Conservation (phyloP, 306 rosid genomes). For the Aeschynomene evenia region DNA sequence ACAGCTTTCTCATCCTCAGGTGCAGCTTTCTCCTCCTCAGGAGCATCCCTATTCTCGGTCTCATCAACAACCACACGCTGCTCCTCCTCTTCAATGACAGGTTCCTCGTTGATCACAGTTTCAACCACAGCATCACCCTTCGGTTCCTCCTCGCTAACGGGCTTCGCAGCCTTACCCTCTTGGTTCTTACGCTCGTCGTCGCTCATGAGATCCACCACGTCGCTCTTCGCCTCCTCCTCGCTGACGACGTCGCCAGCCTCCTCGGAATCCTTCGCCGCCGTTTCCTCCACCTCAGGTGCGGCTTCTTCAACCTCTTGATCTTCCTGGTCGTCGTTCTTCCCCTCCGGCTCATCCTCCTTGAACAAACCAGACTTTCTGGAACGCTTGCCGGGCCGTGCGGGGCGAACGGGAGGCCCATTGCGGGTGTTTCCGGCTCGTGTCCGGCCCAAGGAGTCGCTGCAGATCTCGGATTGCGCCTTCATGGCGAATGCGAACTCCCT, state of each 20-base stretch:
- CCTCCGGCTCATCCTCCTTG: neutral
- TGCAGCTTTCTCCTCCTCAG: constrained; percentile 14
- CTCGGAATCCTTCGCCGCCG: neutral
- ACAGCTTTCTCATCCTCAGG: neutral
- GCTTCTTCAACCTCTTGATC: neutral
- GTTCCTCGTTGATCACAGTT: constrained; percentile 33
- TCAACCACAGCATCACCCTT: constrained; percentile 35
- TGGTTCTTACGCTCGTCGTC: constrained; percentile 64
- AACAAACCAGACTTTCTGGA: constrained; percentile 9
- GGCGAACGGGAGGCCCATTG: neutral
- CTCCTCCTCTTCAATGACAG: constrained; percentile 27
- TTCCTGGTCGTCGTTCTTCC: neutral
- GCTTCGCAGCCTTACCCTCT: constrained; percentile 19
- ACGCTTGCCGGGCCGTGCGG: neutral
- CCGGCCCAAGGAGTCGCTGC: constrained; percentile 27
- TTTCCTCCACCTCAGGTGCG: neutral
- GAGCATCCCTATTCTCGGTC: neutral
- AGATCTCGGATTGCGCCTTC: constrained; percentile 45
- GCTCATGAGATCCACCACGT: constrained; percentile 63
- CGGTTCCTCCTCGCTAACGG: constrained; percentile 37
- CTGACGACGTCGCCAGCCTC: constrained; percentile 26
- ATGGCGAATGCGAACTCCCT: constrained; percentile 43
- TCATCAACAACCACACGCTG: constrained; percentile 13
- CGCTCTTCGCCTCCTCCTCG: constrained; percentile 78
- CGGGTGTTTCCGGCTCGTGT: constrained; percentile 36